These are phyloP conservation scores for Bifiguratus adelaidae DNA, from an alignment of 192 early-diverging fungal genomes.

Conservation along the genomic window DNA sequence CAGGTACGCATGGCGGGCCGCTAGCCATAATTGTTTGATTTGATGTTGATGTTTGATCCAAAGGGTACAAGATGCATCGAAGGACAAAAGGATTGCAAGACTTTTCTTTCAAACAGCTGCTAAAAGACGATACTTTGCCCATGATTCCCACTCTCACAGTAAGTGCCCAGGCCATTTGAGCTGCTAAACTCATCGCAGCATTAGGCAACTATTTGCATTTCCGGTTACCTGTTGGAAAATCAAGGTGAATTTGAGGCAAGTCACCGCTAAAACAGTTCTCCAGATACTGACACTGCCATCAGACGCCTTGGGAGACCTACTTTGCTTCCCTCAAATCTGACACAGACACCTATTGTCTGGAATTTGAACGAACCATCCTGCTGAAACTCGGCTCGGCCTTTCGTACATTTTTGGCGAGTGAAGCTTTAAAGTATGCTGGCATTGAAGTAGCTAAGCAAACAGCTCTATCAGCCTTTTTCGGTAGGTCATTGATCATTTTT, in stretches of 20 bases:
- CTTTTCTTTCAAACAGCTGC: constrained; percentile 34
- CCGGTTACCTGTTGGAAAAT: constrained; percentile 40
- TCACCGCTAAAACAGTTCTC: background rate
- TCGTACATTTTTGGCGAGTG: constrained; percentile 29
- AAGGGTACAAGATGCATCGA: constrained; percentile 20
- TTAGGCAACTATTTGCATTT: constrained; percentile 40
- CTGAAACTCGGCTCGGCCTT: constrained; percentile 35
- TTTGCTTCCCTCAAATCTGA: constrained; percentile 13
- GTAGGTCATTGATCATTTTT: constrained; percentile 7
- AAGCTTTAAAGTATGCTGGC: constrained; percentile 34
- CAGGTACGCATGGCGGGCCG: constrained; percentile 24
- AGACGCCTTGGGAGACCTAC: constrained; percentile 33
- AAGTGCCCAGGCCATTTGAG: constrained; percentile 2
- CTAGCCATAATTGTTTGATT: background rate
- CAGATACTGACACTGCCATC: background rate
- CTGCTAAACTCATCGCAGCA: background rate
- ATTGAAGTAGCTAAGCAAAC: constrained; percentile 34
- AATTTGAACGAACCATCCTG: constrained; percentile 33
- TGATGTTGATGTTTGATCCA: background rate
- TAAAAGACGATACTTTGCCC: constrained; percentile 34
- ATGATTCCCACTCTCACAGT: constrained; percentile 41
- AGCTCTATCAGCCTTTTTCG: constrained; percentile 34
- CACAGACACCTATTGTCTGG: constrained; percentile 34
- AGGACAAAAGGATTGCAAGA: constrained; percentile 29
- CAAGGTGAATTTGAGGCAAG: constrained; percentile 15